Evolutionary conservation across 2,329 filamentous ascomycete genomes (phyloP).

Genomic region (Annulohypoxylon truncatum): DNA sequence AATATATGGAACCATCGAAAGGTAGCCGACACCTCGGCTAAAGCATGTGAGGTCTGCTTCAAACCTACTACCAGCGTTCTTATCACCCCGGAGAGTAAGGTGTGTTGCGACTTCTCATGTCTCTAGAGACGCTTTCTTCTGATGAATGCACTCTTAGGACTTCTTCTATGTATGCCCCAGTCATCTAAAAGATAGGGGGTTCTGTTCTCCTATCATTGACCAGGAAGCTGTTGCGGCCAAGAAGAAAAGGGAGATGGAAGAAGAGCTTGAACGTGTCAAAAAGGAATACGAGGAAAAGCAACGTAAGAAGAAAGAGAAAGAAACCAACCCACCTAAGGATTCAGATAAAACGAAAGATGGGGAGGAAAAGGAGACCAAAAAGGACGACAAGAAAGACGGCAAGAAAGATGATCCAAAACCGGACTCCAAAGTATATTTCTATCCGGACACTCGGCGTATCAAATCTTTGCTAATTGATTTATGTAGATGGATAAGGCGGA

Average conservation of each 20-base stretch:
- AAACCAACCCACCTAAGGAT: constrained; percentile 67
- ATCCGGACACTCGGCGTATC: constrained; percentile 41
- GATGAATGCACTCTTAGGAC: constrained; percentile 61
- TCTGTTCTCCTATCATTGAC: constrained; percentile 81
- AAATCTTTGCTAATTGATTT: constrained; percentile 53
- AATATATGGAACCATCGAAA: constrained; percentile 89
- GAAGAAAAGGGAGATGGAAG: constrained; percentile 73
- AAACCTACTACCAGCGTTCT: constrained; percentile 88
- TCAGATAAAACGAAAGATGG: constrained; percentile 58
- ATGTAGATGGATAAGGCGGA: constrained; percentile 56
- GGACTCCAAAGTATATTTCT: constrained; percentile 47
- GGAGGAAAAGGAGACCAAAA: constrained; percentile 57
- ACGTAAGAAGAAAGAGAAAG: constrained; percentile 75
- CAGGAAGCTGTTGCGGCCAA: constrained; percentile 72
- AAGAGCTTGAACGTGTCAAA: constrained; percentile 72
- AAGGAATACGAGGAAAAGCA: constrained; percentile 83
- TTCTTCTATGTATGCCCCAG: constrained; percentile 91
- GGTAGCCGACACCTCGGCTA: constrained; percentile 85
- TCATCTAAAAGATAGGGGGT: constrained; percentile 85
- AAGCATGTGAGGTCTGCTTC: constrained; percentile 90
- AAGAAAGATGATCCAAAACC: constrained; percentile 51
- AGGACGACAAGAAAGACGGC: constrained; percentile 57
- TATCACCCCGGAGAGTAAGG: constrained; percentile 90
- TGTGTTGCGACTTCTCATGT: constrained; percentile 53
- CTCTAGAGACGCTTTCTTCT: constrained; percentile 25